A percentile compares a stretch with the other conserved stretches of the same genome.
These are phyloP conservation scores for Vitis hybrid DNA, from an alignment of 177 flowering plant genomes.

Conservation along the genomic window DNA sequence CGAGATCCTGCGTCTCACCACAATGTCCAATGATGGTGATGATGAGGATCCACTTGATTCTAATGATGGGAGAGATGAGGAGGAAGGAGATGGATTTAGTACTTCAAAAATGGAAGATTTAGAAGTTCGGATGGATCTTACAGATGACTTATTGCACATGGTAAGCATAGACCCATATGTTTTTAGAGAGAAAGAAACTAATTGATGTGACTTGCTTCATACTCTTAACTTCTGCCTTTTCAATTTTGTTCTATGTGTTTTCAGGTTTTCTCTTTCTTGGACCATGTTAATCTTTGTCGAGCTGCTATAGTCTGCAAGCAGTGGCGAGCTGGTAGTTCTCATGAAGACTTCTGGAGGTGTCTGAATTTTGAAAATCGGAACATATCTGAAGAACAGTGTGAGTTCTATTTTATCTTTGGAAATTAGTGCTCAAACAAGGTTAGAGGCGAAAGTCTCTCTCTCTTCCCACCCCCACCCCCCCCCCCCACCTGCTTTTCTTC, in stretches of 20 bases:
- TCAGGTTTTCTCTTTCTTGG: constrained; percentile 94
- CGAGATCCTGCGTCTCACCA: constrained; percentile 28
- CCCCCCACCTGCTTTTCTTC: not conserved
- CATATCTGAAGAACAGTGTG: constrained; percentile 70
- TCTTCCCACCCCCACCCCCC: not conserved
- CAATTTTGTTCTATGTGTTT: constrained; percentile 2
- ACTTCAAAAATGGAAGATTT: constrained; percentile 45
- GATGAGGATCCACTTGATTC: constrained; percentile 24
- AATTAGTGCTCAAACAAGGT: not conserved
- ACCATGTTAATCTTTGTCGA: constrained; percentile 67
- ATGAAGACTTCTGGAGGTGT: constrained; percentile 91
- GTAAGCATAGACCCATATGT: constrained; percentile 28
- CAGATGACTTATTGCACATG: constrained; percentile 94
- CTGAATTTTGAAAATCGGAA: constrained; percentile 74
- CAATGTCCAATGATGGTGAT: constrained; percentile 24
- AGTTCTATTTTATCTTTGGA: constrained; percentile 24
- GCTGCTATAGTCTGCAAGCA: constrained; percentile 92
- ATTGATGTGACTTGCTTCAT: not conserved
- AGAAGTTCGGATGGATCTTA: constrained; percentile 81
- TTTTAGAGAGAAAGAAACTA: not conserved
- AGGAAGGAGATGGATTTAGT: constrained; percentile 28
- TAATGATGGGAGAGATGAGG: constrained; percentile 26
- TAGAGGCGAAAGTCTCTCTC: too few relatives aligned
- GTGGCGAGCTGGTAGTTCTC: constrained; percentile 88
- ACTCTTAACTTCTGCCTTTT: not conserved